Evolutionary conservation across 805 yeast species (phyloP), one percentile per base, ranked within the genome.

Genomic region (Starmerella lactis-condensi): DNA sequence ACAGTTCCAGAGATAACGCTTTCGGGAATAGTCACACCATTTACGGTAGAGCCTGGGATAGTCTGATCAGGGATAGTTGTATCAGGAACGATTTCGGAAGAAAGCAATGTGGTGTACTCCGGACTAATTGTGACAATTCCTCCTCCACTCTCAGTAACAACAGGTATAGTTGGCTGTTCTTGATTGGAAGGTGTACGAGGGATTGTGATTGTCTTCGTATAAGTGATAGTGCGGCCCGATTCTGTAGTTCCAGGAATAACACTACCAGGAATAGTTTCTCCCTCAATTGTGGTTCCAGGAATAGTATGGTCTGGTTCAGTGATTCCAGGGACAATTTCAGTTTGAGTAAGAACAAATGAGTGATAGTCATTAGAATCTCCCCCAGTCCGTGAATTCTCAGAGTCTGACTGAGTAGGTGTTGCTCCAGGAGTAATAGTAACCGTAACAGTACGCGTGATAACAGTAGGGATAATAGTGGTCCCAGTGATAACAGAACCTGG

Each of bases 221-320:
- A 36, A 19, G 39, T 35, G 6, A 37, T 15, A 11, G 30, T 24
- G 5, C 28, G 24, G 8, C 33, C 35, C 11, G 30, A 32, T 20
- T 13, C 12, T 3, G 30, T 26, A 8, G 12, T 13, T 17, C 30
- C 30, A 9, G 18, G 26, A 18, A 26, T 22, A 10, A 30, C 30
- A 5, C 39, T 34, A 8, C 24, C 29, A 7, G 37, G 29, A 21
- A 36, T 16, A 2, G 33, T 30, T 6, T 24, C 12, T 5, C 31
- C 30, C 14, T 40, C 32, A 10, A 33, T 22, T 4, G 40, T 38
- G 2, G 40, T 29, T 6, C 40, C 41, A 2, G 40, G 41, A 10
- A 24, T 23, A 14, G 37, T 26, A 11, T 35, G 23, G 7, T 40
- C 46, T 1, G 43, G 45, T 15, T 37, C 18, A 6, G 47, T 40